These are phyloP conservation scores for Dactylellina leptospora DNA, from an alignment of 2,329 filamentous ascomycete species.

Conservation along the genomic window DNA sequence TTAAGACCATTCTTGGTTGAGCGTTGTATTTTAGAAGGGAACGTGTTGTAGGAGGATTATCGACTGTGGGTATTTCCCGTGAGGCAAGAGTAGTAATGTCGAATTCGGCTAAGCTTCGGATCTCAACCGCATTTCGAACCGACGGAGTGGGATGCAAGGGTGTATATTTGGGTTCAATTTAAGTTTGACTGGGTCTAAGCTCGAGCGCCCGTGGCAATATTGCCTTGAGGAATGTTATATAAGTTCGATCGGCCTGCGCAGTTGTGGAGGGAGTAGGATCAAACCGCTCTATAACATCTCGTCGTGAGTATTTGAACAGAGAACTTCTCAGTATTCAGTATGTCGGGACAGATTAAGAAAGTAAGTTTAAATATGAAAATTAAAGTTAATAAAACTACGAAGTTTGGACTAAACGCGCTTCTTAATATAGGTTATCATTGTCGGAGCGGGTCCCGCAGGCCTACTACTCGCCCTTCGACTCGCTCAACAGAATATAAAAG, in stretches of 20 bases:
- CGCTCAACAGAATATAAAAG: constrained; percentile 65
- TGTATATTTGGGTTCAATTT: too few species aligned
- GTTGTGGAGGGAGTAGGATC: too few species aligned
- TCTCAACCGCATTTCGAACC: constrained; percentile 35
- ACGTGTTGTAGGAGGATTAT: constrained; percentile 15
- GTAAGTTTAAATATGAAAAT: constrained; percentile 16
- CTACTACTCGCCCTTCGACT: constrained; percentile 66
- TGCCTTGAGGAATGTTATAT: too few species aligned
- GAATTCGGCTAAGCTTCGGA: constrained; percentile 47
- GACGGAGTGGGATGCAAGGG: too few species aligned
- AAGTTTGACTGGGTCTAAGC: too few species aligned
- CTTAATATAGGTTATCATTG: constrained; percentile 61
- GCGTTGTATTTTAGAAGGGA: constrained; percentile 29
- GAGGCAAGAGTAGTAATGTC: background rate
- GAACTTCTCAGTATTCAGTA: too few species aligned
- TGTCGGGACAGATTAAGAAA: constrained; percentile 37
- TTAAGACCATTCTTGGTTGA: background rate
- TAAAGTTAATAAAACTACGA: too few species aligned
- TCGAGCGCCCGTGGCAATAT: too few species aligned
- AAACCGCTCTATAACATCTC: too few species aligned
- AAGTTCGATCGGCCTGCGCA: background rate
- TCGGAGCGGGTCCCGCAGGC: constrained; percentile 66
- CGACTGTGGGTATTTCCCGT: constrained; percentile 38
- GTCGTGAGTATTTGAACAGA: too few species aligned
- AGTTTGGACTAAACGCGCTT: background rate